A percentile compares a stretch with the other conserved stretches of the same genome.
These are phyloP conservation scores for Xylaria sp. DNA, from an alignment of 2,329 filamentous ascomycete species.

Conservation along the genomic window DNA sequence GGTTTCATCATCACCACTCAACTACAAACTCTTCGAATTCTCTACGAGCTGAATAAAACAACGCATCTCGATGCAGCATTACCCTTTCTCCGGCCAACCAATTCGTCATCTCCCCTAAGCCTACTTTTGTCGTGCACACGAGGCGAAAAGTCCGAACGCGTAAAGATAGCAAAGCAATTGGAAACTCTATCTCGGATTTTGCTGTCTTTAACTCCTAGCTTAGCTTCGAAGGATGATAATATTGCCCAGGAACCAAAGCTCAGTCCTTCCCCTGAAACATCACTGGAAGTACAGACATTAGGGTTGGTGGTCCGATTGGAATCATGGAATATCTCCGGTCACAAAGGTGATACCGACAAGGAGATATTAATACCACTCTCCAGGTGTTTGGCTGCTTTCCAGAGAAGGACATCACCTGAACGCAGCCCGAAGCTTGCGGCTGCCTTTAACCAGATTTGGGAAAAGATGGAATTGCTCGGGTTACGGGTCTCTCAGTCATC, in stretches of 20 bases:
- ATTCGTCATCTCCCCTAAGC: slow-evolving; percentile 66
- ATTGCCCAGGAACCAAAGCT: slow-evolving; percentile 63
- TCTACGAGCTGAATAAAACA: slow-evolving; percentile 69
- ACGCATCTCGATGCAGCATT: slow-evolving; percentile 67
- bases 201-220: slow-evolving; percentile 72
- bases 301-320: slow-evolving; percentile 69
- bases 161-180: slow-evolving; percentile 72
- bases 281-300: slow-evolving; percentile 71
- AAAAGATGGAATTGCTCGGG: slow-evolving; percentile 51
- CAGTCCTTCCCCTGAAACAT: slow-evolving; percentile 65
- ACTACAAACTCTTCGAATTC: slow-evolving; percentile 70
- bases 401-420: slow-evolving; percentile 58
- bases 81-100: slow-evolving; percentile 63
- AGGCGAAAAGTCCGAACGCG: slow-evolving; percentile 56
- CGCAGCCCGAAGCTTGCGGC: slow-evolving; percentile 54
- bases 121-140: slow-evolving; percentile 63
- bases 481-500: slow-evolving; percentile 52
- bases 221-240: slow-evolving; percentile 71
- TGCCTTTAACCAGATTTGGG: slow-evolving; percentile 52
- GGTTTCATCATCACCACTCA: slow-evolving; percentile 71
- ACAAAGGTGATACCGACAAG: slow-evolving; percentile 68
- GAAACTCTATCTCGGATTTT: slow-evolving; percentile 73
- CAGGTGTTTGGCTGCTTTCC: slow-evolving; percentile 70
- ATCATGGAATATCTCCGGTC: slow-evolving; percentile 73
- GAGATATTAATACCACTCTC: slow-evolving; percentile 74